These are phyloP conservation scores for Fusarium redolens DNA, from an alignment of 2,329 filamentous ascomycete genomes.

Conservation along the genomic window DNA sequence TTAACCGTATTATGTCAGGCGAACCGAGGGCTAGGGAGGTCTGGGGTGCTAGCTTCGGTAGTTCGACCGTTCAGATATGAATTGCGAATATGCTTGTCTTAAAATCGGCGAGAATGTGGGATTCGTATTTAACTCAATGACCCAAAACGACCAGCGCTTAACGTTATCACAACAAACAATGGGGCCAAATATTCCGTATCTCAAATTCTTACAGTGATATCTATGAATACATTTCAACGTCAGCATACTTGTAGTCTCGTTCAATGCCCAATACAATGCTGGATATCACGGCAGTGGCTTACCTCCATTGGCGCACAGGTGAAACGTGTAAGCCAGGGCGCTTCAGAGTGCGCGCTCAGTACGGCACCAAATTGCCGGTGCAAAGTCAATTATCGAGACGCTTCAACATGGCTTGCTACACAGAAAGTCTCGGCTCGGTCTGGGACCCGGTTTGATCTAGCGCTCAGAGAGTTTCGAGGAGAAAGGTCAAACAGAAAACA, in stretches of 20 bases:
- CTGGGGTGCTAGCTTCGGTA: slow-evolving; percentile 17
- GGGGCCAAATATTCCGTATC: background rate
- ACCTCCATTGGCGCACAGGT: background rate
- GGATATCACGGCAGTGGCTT: slow-evolving; percentile 4
- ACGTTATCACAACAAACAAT: background rate
- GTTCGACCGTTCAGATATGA: slow-evolving; percentile 17
- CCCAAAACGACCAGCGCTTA: background rate
- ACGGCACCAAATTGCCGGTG: slow-evolving; percentile 17
- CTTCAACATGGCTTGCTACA: slow-evolving; percentile 5
- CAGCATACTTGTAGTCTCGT: background rate
- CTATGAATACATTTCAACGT: background rate
- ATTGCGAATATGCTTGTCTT: slow-evolving; percentile 1
- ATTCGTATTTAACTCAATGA: background rate
- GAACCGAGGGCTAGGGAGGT: background rate
- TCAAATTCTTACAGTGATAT: background rate
- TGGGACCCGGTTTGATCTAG: slow-evolving; percentile 20
- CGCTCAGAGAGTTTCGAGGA: slow-evolving; percentile 5
- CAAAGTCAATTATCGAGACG: background rate
- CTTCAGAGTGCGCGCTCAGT: background rate
- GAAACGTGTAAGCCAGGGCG: slow-evolving; percentile 10
- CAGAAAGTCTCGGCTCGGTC: slow-evolving; percentile 16
- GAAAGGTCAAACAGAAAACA: slow-evolving; percentile 11
- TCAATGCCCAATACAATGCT: background rate
- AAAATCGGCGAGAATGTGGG: background rate
- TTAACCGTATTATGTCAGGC: background rate